Base-by-base conservation (phyloP, 352 stramenopile species). In the Phytophthora idaei region DNA sequence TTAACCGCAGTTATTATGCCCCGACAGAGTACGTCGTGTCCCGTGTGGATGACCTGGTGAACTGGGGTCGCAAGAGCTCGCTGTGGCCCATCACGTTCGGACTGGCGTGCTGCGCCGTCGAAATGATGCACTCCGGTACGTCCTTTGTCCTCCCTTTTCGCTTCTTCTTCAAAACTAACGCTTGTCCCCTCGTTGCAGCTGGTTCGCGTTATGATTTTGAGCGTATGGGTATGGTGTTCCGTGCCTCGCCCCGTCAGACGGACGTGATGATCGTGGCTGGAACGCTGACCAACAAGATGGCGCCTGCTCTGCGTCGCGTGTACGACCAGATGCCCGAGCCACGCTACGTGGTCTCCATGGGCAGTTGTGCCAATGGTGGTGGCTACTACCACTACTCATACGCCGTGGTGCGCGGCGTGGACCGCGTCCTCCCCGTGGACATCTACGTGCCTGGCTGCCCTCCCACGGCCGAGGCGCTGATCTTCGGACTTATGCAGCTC, bases 51-150 rank as follows among this genome's bases (percentile, higher is more conserved):
- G 96, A 99, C 57, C 81, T 99, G 21, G 94, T 99, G n/a, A 99
- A 99, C 81, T 99, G 97, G 97, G 97, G 94, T 14, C 94, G 97
- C 52, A 87, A 89, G 56, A 93, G 95, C 60, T 99, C 97, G 34
- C 71, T 99, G 27, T 99, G 97, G 98, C 98, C 98, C 51, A 98
- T 99, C 85, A 99, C 98, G 6, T 99, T 99, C 79, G 98, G 98
- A 57, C 80, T 99, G 11, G 98, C 98, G 7, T 99, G 98, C 79
- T 99, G 98, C 73, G 98, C 98, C 51, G 97, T 99, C 17, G 98
- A 99, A 85, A 99, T 99, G 98, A 99, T 99, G 90, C 90, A 98
- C 61, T 70, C 74, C 15, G 94, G 92, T 69, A 89, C 80, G 28
- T 93, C 25, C 4, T 44, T 37, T 11, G 3, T 39, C 28, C 1